Evolutionary conservation across 2,329 filamentous ascomycete genomes (phyloP), one percentile per base, ranked within the genome.

Genomic region (Hymenoscyphus fructigenus): DNA sequence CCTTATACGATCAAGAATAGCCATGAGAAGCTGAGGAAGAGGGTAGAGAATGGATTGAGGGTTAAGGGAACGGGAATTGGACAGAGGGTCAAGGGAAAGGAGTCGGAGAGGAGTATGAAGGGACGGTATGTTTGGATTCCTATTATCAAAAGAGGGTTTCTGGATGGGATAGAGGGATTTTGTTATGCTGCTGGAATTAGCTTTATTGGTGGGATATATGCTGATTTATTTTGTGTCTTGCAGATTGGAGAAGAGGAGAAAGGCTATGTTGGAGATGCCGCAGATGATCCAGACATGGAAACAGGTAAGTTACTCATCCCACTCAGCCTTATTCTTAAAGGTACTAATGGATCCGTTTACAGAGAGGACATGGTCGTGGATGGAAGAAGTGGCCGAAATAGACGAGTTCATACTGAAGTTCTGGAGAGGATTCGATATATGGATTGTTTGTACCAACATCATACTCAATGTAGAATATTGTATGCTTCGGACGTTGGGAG

Each of bases 241-340:
- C 75, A 91, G 89, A 79, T 85, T 98, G 85, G 92, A 97, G 78
- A 88, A 91, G 81, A 88, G 93, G 80, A 91, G 90, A 84, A 86
- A 91, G 78, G 95, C 95, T 66, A 97, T 98, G 92, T 79, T 96
- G 81, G 88, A 89, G 66, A 99, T 99, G 95, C 93, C 94, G 69
- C 87, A 90, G 75, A 86, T 98, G 81, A 91, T 99, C 77, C 87
- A 90, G 78, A 84, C 91, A 78, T 99, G 94, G 95, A 97, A 97
- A 81, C 88, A 91, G 86, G 91, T 95, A 81, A 77, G 87, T 79
- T 64, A 60, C 62, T 17, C 41, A 20, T 14, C 47, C 20, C 12
- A 57, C 28, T 17, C 14, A 7, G 57, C 1, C 10, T 41, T 47
- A 2, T 23, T 12, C n/a, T 38, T 23, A 6, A 26, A 12, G 14